A percentile compares a stretch with the other conserved stretches of the same genome.
Evolutionary conservation across 2,329 filamentous ascomycete genomes (phyloP).

Genomic region (Malbranchea cinnamomea): DNA sequence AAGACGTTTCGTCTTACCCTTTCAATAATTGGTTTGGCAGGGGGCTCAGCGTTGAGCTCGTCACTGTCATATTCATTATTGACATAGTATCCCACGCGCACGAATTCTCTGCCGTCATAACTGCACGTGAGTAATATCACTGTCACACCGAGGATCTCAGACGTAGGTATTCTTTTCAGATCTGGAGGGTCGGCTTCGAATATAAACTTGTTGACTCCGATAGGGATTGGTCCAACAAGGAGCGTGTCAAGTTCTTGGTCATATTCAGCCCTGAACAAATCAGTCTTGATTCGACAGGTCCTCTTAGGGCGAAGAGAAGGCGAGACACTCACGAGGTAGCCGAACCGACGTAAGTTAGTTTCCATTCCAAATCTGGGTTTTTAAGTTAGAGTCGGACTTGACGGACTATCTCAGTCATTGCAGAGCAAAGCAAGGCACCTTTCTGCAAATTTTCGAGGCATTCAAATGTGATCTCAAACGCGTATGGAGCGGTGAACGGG

Average conservation of each 20-base stretch:
- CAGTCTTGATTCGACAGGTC: background rate
- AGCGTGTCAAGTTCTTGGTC: slow-evolving; percentile 97
- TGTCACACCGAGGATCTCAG: slow-evolving; percentile 91
- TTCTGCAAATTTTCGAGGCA: slow-evolving; percentile 90
- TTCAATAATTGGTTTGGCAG: slow-evolving; percentile 82
- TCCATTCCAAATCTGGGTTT: slow-evolving; percentile 83
- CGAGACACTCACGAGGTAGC: slow-evolving; percentile 73
- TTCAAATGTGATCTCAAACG: slow-evolving; percentile 98
- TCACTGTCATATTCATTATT: slow-evolving; percentile 98
- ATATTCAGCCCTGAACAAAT: slow-evolving; percentile 60
- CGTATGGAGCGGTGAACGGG: slow-evolving; percentile 79
- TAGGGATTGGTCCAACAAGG: slow-evolving; percentile 90
- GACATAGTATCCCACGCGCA: slow-evolving; percentile 97
- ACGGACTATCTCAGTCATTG: too few species aligned
- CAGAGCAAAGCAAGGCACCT: slow-evolving; percentile 36
- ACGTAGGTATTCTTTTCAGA: slow-evolving; percentile 77
- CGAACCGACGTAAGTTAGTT: slow-evolving; percentile 95
- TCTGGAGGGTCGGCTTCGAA: slow-evolving; percentile 93
- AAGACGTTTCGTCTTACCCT: slow-evolving; percentile 84
- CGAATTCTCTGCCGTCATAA: slow-evolving; percentile 93
- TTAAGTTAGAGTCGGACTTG: slow-evolving; percentile 13
- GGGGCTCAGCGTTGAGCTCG: slow-evolving; percentile 76
- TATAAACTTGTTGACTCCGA: slow-evolving; percentile 96
- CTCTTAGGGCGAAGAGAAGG: slow-evolving; percentile 2
- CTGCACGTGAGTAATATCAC: slow-evolving; percentile 92